Evolutionary conservation across 352 stramenopile genomes (phyloP).

Genomic region (Phytophthora tubulina): DNA sequence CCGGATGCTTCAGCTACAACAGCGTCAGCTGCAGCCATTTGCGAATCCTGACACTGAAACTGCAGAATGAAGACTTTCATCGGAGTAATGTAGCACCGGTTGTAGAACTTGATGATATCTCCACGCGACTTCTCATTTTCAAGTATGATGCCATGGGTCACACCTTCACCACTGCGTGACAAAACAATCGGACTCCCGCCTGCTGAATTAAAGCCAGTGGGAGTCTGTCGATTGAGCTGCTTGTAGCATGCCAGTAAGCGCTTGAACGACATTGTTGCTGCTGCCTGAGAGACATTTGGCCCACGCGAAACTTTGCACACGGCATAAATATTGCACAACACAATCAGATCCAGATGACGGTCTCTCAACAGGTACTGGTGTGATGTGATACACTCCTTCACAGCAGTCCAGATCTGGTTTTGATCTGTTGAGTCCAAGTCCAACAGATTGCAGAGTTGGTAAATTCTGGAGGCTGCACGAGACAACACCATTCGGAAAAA

Average conservation of each 20-base stretch:
- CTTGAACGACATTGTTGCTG: constrained; percentile 71
- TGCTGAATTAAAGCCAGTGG: constrained; percentile 18
- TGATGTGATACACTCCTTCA: constrained; percentile 84
- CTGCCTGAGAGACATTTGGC: constrained; percentile 56
- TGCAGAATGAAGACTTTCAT: constrained; percentile 91
- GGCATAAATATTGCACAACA: constrained; percentile 86
- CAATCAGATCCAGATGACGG: constrained; percentile 83
- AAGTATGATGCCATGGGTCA: constrained; percentile 86
- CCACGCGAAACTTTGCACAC: constrained; percentile 89
- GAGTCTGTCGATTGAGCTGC: constrained; percentile 58
- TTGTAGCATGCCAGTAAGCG: constrained; percentile 83
- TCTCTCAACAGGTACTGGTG: constrained; percentile 71
- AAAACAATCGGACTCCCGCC: constrained; percentile 36
- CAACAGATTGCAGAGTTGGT: constrained; percentile 75
- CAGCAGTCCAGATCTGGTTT: constrained; percentile 89
- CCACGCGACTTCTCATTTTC: constrained; percentile 65
- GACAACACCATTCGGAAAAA: constrained; percentile 91
- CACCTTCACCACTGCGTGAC: constrained; percentile 57
- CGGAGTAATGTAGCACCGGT: constrained; percentile 79
- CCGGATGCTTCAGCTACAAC: constrained; percentile 54
- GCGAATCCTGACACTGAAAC: constrained; percentile 86
- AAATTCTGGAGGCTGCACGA: constrained; percentile 82
- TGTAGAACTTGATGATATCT: constrained; percentile 93
- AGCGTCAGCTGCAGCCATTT: constrained; percentile 78
- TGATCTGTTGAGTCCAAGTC: constrained; percentile 76